Conservation (phyloP, 768 basidiomycete genomes). For the Auriculariales sp. region DNA sequence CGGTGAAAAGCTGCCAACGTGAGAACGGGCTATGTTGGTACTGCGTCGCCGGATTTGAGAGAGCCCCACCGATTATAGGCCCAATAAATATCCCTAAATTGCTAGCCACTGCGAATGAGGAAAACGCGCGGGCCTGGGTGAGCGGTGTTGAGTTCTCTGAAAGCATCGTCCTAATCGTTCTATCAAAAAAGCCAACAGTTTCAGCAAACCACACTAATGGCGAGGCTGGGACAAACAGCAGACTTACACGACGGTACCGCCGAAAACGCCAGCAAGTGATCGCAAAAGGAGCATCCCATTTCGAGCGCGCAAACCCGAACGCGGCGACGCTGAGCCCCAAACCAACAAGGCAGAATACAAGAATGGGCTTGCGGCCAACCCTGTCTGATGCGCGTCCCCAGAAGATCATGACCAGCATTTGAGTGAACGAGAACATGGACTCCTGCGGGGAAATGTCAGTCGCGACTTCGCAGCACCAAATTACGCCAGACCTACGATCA, state of each 20-base stretch:
- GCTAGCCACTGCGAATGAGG: constrained; percentile 6
- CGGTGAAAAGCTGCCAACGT: constrained; percentile 2
- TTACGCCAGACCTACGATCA: not conserved
- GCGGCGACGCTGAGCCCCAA: constrained; percentile 1
- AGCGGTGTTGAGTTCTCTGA: constrained; percentile 7
- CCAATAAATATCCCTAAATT: constrained; percentile 6
- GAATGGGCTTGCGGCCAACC: constrained; percentile 7
- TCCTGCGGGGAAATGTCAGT: not conserved
- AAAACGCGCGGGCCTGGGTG: constrained; percentile 9
- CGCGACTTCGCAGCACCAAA: too few species aligned
- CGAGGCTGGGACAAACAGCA: too few species aligned
- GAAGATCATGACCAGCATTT: constrained; percentile 6
- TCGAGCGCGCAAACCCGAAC: constrained; percentile 6
- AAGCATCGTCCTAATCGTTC: constrained; percentile 7
- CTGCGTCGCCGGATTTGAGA: constrained; percentile 6
- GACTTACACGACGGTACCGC: constrained; percentile 6
- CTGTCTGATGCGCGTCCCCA: constrained; percentile 6
- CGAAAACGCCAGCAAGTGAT: constrained; percentile 7
- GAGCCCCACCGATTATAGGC: constrained; percentile 6
- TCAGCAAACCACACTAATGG: too few species aligned
- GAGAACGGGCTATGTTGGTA: constrained; percentile 5
- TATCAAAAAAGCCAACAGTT: too few species aligned
- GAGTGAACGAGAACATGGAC: constrained; percentile 6
- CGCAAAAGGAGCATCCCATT: constrained; percentile 8
- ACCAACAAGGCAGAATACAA: constrained; percentile 5